Evolutionary conservation across 257 asterid species (phyloP), one percentile per base, ranked within the genome.

Genomic region (Eucommia ulmoides): DNA sequence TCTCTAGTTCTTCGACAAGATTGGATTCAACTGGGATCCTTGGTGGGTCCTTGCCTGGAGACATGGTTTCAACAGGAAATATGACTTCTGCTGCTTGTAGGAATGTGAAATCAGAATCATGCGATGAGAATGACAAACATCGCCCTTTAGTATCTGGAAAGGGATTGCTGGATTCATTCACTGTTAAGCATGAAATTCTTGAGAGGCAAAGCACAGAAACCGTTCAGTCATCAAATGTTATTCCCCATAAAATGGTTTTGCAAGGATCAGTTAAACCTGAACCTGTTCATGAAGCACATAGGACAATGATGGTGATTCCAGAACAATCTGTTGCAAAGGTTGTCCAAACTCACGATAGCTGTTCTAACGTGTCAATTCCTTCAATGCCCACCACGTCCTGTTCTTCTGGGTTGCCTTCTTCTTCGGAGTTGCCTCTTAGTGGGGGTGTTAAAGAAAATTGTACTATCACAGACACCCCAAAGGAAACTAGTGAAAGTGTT

Each of bases 61-160:
- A 26, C 19, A 63, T 33, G 14, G 55, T 26, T n/a, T 35, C 78
- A 20, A 24, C 49, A 22, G 49, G 18, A 57, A 67, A 60, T 49
- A 51, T 53, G 62, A 70, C 24, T 45, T 25, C 78, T 24, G 33
- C 62, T 49, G 61, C 51, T 49, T 2, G 51, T 50, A 48, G 60
- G 61, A 16, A 50, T 8, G 82, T 88, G 50, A 89, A 89, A 71
- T 52, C 72, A 19, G 97, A 89, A 63, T 94, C 94, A 19, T 50
- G 62, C 23, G 81, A 78, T 14, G 85, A 74, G 55, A 76, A 59
- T 56, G 53, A 70, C 24, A 61, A 64, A 49, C 52, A 15, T 53
- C 74, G 62, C 19, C 62, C 60, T 58, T 62, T 70, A 46, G 59
- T 61, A 57, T 68, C 74, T 68, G 53, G 60, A 29, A 49, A 49